Evolutionary conservation across 2,329 filamentous ascomycete genomes (phyloP), one percentile per base, ranked within the genome.

Genomic region (Alternaria ventricosa): DNA sequence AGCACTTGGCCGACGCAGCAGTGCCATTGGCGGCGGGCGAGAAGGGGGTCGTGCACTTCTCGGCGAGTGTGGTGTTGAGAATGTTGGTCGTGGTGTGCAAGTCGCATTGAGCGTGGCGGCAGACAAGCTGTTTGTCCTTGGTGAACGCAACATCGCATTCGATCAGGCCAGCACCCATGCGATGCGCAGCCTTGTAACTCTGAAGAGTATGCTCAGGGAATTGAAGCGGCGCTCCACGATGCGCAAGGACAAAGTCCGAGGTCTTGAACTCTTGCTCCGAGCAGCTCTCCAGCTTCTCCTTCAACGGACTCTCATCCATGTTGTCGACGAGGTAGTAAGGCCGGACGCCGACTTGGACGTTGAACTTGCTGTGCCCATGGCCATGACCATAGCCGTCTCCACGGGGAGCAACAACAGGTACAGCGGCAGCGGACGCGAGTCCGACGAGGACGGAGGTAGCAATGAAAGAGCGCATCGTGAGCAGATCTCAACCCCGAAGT

Each of bases 1-100:
- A 92, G 83, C 90, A 92, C 68, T 87, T 87, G 12, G 89, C 90
- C 15, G 81, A 83, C 2, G 90, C 90, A 1, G 82, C 72, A 6
- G 78, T 71, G 7, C 74, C 75, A 45, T 76, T 67, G n/a, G 65
- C 66, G 7, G 76, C 71, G 3, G 78, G 73, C 23, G 68, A 75
- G 63, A 80, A 80, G 0, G 76, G 77, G n/a, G 64, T 76, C 3
- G 74, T 78, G 67, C 78, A 80, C 53, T 80, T 80, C 18, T 64
- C 60, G 9, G 77, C 78, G n/a, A 80, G 65, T 0, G 77, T 74
- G 2, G 78, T 75, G 56, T 73, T 74, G 57, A 80, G 72, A 57
- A 80, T 76, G 63, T 80, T 75, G 58, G 78, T 80, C 3, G 78
- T 80, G 3, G 76, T 79, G 66, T 80, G 78, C 46, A 80, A 64